Percentiles rank a stretch among this genome's conserved stretches.
These are phyloP conservation scores for Fusarium udum DNA, from an alignment of 2,329 filamentous ascomycete genomes.

Conservation along the genomic window DNA sequence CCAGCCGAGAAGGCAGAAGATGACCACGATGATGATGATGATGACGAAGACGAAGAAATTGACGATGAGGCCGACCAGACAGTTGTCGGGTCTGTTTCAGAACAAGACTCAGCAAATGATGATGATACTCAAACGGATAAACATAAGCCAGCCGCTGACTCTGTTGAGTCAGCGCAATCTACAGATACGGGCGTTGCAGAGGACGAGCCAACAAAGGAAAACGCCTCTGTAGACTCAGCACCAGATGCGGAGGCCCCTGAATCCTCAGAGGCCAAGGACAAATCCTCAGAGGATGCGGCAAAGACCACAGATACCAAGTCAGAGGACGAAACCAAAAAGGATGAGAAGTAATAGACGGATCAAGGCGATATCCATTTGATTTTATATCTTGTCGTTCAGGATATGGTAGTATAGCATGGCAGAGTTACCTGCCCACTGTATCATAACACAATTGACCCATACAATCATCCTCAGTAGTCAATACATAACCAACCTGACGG, in stretches of 20 bases:
- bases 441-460: conserved; percentile 17
- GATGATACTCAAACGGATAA: conserved; percentile 6
- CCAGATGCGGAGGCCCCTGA: not conserved
- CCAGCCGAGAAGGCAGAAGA: conserved; percentile 17
- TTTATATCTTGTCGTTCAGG: not conserved
- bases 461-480: not conserved
- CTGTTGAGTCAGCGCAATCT: conserved; percentile 27
- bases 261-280: conserved; percentile 8
- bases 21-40: conserved; percentile 17
- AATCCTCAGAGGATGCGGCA: conserved; percentile 10
- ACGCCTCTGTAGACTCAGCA: not conserved
- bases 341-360: conserved; percentile 24
- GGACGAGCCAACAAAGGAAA: conserved; percentile 2
- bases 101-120: conserved; percentile 29
- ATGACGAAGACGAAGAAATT: conserved; percentile 5
- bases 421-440: not conserved
- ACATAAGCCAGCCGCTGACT: conserved; percentile 9
- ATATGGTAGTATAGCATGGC: conserved; percentile 2
- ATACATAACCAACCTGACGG: not conserved
- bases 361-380: conserved; percentile 8
- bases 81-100: conserved; percentile 34
- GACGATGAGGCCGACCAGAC: conserved; percentile 39
- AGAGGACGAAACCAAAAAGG: conserved; percentile 12
- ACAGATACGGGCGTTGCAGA: conserved; percentile 33
- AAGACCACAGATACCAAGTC: not conserved